These are phyloP conservation scores for Pleurotus tuber-regium DNA, from an alignment of 768 basidiomycete genomes.

Conservation along the genomic window DNA sequence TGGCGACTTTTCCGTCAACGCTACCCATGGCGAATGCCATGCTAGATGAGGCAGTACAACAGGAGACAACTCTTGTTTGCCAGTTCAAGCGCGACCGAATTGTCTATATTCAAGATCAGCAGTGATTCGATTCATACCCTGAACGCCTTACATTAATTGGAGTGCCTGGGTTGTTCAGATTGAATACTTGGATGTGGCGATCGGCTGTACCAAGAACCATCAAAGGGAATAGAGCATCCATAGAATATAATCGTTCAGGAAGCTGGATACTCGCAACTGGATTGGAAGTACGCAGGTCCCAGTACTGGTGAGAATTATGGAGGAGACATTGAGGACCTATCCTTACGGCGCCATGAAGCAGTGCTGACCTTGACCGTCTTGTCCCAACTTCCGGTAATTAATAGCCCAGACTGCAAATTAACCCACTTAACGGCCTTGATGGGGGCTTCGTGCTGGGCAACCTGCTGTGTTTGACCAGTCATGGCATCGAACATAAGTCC, in stretches of 20 bases:
- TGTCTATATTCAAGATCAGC: conserved; percentile 41
- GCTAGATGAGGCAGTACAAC: conserved; percentile 64
- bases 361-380: conserved; percentile 83
- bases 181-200: conserved; percentile 86
- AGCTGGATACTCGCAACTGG: conserved; percentile 79
- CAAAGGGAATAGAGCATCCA: conserved; percentile 78
- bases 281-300: conserved; percentile 79
- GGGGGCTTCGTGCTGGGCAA: conserved; percentile 89
- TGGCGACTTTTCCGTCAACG: conserved; percentile 89
- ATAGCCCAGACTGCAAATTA: conserved; percentile 55
- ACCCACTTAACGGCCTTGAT: conserved; percentile 83
- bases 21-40: conserved; percentile 85
- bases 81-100: conserved; percentile 87
- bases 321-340: background rate
- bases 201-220: conserved; percentile 95
- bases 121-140: background rate
- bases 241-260: conserved; percentile 88
- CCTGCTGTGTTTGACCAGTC: conserved; percentile 77
- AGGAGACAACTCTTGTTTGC: conserved; percentile 87
- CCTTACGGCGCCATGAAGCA: background rate
- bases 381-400: conserved; percentile 97
- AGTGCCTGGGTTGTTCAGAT: conserved; percentile 77
- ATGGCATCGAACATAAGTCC: conserved; percentile 91
- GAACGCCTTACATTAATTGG: conserved; percentile 63
- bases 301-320: conserved; percentile 58